These are phyloP conservation scores for Choricystis sp. DNA, from an alignment of 139 green algal genomes.

Conservation along the genomic window DNA sequence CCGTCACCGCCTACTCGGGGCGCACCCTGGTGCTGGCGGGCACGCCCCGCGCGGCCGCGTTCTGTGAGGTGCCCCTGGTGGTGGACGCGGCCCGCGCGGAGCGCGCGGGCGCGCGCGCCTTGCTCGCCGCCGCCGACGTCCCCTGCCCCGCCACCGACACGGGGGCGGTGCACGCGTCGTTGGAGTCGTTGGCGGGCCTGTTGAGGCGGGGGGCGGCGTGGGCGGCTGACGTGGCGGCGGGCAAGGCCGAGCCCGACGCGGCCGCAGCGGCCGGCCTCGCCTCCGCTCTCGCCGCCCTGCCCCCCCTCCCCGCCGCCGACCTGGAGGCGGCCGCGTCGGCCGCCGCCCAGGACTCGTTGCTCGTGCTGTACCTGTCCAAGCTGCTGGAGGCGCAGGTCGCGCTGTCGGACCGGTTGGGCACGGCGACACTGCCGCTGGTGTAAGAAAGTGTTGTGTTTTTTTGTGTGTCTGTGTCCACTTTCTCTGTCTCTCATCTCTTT, in stretches of 20 bases:
- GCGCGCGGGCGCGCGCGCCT: too few relatives aligned
- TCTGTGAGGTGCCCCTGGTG: background rate
- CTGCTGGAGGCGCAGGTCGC: slow-evolving; percentile 71
- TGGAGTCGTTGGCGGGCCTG: background rate
- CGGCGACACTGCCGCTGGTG: slow-evolving; percentile 58
- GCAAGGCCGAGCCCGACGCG: background rate
- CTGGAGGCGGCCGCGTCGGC: slow-evolving; percentile 74
- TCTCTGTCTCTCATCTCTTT: too few relatives aligned
- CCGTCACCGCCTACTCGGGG: background rate
- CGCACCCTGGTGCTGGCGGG: background rate
- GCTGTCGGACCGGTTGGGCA: slow-evolving; percentile 76
- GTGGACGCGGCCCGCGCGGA: background rate
- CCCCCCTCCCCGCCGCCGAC: slow-evolving; percentile 42
- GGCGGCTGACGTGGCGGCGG: too few relatives aligned
- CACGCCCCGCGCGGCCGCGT: background rate
- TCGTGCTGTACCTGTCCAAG: slow-evolving; percentile 76
- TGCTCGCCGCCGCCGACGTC: background rate
- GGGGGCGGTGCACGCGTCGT: background rate
- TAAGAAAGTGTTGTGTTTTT: slow-evolving; percentile 8
- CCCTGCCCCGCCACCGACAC: background rate
- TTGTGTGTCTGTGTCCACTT: background rate
- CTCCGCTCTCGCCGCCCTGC: slow-evolving; percentile 69
- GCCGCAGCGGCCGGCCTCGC: slow-evolving; percentile 52
- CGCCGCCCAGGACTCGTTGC: slow-evolving; percentile 64
- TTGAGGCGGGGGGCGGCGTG: background rate